Evolutionary conservation across 345 rosid species (phyloP).

Genomic region (Citrus reticulata): DNA sequence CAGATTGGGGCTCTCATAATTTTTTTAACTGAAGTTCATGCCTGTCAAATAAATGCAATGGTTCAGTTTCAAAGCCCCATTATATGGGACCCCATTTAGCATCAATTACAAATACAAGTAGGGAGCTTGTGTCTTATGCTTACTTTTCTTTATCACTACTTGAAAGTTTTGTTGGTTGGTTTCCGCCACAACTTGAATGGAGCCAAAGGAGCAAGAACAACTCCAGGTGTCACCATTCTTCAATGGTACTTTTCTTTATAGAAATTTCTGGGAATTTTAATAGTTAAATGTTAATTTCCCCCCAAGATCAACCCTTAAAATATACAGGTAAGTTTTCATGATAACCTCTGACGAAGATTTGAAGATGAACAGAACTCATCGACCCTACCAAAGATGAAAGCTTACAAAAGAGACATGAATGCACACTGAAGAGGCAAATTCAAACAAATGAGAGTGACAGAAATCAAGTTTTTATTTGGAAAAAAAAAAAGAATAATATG

Average conservation of each 20-base stretch:
- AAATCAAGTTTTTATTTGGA: neutral
- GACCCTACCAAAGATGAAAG: constrained; percentile 13
- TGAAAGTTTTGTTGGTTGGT: constrained; percentile 8
- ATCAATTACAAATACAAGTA: constrained; percentile 12
- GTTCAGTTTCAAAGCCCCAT: constrained; percentile 11
- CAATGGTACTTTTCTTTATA: neutral
- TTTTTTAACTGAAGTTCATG: constrained; percentile 20
- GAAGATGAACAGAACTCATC: neutral
- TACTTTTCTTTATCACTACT: neutral
- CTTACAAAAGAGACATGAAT: constrained; percentile 9
- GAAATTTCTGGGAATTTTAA: constrained; percentile 1
- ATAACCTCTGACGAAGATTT: neutral
- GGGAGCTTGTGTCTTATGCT: constrained; percentile 5
- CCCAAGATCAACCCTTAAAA: neutral
- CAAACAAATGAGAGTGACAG: constrained; percentile 16
- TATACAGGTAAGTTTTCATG: neutral
- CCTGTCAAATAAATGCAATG: constrained; percentile 10
- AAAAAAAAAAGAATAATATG: neutral
- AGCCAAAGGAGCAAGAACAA: constrained; percentile 5
- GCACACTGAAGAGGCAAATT: neutral
- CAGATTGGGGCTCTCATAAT: constrained; percentile 17
- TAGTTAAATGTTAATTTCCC: neutral
- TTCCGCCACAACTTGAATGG: constrained; percentile 17
- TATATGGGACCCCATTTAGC: constrained; percentile 12
- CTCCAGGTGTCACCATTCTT: constrained; percentile 15